Conservation (phyloP, 2,329 filamentous ascomycete species). For the Dactylellina leptospora region DNA sequence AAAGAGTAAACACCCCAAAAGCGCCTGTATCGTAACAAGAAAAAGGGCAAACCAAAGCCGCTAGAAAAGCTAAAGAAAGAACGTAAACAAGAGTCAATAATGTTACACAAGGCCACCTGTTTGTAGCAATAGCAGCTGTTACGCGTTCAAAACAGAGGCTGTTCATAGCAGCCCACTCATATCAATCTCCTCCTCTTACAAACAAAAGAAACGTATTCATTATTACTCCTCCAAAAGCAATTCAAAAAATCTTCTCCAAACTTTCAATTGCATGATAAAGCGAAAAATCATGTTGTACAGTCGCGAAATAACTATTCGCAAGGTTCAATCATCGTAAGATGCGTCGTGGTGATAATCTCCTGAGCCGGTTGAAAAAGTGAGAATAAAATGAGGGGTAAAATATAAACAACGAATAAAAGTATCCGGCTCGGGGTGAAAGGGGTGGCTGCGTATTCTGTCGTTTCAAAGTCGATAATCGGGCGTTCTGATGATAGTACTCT, state of each 20-base stretch:
- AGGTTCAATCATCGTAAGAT: neutral
- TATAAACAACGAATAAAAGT: slow-evolving; percentile 13
- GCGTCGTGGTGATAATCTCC: neutral
- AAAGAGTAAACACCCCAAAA: slow-evolving; percentile 11
- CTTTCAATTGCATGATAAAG: neutral
- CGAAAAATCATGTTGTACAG: slow-evolving; percentile 11
- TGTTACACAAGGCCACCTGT: slow-evolving; percentile 8
- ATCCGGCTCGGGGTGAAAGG: neutral
- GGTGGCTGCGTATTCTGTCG: neutral
- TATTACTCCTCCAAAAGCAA: slow-evolving; percentile 30
- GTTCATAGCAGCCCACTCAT: neutral
- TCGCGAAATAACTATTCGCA: slow-evolving; percentile 7
- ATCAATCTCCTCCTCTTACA: neutral
- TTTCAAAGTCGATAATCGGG: slow-evolving; percentile 3
- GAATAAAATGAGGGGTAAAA: neutral
- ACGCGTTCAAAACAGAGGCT: neutral
- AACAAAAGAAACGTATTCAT: slow-evolving; percentile 46
- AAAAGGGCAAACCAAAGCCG: slow-evolving; percentile 18
- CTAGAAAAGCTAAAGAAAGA: slow-evolving; percentile 26
- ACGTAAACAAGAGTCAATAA: neutral
- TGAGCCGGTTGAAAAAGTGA: neutral
- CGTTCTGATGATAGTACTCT: neutral
- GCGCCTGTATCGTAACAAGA: slow-evolving; percentile 38
- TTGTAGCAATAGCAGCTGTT: neutral
- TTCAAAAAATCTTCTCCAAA: no score